phyloP scores from a whole-genome alignment of 2,329 filamentous ascomycete species.

The Apiospora hydei region DNA sequence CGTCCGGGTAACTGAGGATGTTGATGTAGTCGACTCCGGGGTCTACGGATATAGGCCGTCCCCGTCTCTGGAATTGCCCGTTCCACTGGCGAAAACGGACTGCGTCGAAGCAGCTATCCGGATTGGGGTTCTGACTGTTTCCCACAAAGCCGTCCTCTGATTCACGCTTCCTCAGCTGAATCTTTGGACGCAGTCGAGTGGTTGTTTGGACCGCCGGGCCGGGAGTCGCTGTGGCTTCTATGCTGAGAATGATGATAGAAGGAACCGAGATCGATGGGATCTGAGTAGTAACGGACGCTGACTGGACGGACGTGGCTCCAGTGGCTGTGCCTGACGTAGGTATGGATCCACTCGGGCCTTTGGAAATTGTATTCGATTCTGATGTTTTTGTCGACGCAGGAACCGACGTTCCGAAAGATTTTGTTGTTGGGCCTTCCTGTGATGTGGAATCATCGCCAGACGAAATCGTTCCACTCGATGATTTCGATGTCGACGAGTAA shows the following conservation, averaged over 20 bases:
- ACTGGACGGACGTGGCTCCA: not conserved
- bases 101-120: conserved; percentile 27
- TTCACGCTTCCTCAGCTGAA: not conserved
- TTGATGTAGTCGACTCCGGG: not conserved
- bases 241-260: not conserved
- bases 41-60: not conserved
- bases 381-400: not conserved
- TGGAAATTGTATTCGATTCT: not conserved
- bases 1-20: not conserved
- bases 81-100: not conserved
- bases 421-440: too few species aligned
- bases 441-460: too few species aligned
- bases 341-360: not conserved
- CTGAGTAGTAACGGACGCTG: not conserved
- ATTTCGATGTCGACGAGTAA: too few species aligned
- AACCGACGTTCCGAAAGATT: too few species aligned
- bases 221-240: not conserved
- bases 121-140: conserved; percentile 21
- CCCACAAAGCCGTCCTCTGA: conserved; percentile 29
- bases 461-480: too few species aligned
- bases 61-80: not conserved
- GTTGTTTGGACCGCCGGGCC: not conserved
- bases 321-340: not conserved
- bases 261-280: not conserved
- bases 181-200: not conserved